Base-by-base conservation (phyloP, 768 basidiomycete genomes). In the Boletus eberwhitei region DNA sequence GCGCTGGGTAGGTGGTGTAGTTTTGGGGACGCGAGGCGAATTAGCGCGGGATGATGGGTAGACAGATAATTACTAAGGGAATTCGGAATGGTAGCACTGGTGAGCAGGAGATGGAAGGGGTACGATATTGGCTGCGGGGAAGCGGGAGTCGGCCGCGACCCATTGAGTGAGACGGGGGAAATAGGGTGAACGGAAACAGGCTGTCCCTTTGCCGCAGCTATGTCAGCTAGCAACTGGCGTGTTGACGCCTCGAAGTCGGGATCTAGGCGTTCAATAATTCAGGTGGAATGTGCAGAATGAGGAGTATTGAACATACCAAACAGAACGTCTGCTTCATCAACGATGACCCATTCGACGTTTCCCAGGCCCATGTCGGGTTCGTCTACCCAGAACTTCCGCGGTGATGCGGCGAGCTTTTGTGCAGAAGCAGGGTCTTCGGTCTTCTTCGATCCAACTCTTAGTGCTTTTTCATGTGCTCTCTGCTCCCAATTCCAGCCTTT, bases 241-340 rank as follows among this genome's bases (percentile, higher is more conserved):
- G 93, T 95, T 31, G 86, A 80, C 50, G 85, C 82, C 55, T 85
- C 78, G 68, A 96, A 96, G 68, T 95, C 91, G 2, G 85, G 77
- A 64, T 93, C 93, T 95, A 59, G 6, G 29, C 16, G 4, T 38
- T 26, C 45, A 36, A 44, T 49, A 26, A 54, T 50, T 48, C 36
- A 50, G 37, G 11, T 36, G 11, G 26, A 47, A 36, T 32, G 13
- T 13, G 35, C 17, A 41, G 26, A 38, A 32, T 5, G 26, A 36
- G 7, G 21, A 19, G 22, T 12, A 32, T 32, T 3, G 9, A 41
- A 70, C 80, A 47, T 59, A 90, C 93, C 91, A 50, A 96, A 87
- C 13, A 95, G 74, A 46, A 97, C 83, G 66, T 96, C 94, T 0
- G 94, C 93, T 65, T 97, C 93, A 57, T 97, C 94, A 2, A 96